These are phyloP conservation scores for Trametes cingulata DNA, from an alignment of 768 basidiomycete species.

Conservation along the genomic window DNA sequence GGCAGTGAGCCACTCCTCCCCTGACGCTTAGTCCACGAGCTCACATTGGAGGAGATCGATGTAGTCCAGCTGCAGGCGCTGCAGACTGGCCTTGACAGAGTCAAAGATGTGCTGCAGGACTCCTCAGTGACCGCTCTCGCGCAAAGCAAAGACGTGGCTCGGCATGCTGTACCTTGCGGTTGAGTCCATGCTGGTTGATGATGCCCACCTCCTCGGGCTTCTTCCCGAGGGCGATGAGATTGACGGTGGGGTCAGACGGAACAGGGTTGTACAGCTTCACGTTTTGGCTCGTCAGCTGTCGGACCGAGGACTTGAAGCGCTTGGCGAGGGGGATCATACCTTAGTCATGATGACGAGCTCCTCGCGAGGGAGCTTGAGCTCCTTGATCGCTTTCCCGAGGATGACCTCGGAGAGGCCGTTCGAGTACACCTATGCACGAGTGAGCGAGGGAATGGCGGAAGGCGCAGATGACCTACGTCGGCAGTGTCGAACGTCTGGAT, in stretches of 20 bases:
- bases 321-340: conserved; percentile 16
- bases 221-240: conserved; percentile 4
- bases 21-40: neutral
- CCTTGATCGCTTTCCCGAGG: conserved; percentile 46
- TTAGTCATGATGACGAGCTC: conserved; percentile 51
- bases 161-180: conserved; percentile 39
- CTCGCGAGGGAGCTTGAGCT: conserved; percentile 46
- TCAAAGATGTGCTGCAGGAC: conserved; percentile 48
- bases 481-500: conserved; percentile 40
- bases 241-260: conserved; percentile 6
- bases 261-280: conserved; percentile 23
- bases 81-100: conserved; percentile 44
- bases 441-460: neutral
- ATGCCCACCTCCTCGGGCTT: conserved; percentile 40
- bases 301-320: neutral
- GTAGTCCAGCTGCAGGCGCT: conserved; percentile 50
- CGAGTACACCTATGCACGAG: conserved; percentile 38
- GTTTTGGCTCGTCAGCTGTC: no score
- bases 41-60: conserved; percentile 59
- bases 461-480: conserved; percentile 15
- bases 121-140: no score
- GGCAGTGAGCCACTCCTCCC: neutral
- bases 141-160: neutral
- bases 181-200: conserved; percentile 49
- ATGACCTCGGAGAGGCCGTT: conserved; percentile 42